Percentiles rank a stretch among this genome's conserved stretches.
phyloP scores from a whole-genome alignment of 83 land plant species.

The Isoetes engelmannii region DNA sequence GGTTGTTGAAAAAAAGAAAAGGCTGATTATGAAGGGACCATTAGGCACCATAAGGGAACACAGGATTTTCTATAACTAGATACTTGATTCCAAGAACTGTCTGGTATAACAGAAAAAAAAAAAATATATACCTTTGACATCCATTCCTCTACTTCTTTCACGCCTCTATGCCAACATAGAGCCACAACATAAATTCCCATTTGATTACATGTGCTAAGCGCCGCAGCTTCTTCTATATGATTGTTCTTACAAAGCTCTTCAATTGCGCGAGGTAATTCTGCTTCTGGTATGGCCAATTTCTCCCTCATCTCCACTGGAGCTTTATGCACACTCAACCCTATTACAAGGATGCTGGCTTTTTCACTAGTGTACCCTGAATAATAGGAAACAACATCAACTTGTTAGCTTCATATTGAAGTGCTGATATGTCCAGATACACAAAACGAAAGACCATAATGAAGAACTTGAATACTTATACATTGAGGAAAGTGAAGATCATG shows the following conservation, averaged over 20 bases:
- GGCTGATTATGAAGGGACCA: not conserved
- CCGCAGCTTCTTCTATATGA: constrained; percentile 96
- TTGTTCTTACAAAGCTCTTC: constrained; percentile 71
- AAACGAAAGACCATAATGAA: too few relatives aligned
- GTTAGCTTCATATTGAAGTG: too few relatives aligned
- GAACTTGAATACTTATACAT: too few relatives aligned
- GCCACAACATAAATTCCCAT: constrained; percentile 97
- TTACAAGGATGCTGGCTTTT: constrained; percentile 80
- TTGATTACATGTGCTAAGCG: constrained; percentile 93
- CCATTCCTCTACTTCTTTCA: constrained; percentile 91
- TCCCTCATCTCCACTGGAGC: constrained; percentile 94
- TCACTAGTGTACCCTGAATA: constrained; percentile 78
- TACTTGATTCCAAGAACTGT: not conserved
- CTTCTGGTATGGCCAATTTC: constrained; percentile 92
- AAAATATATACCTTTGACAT: constrained; percentile 75
- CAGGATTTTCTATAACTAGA: not conserved
- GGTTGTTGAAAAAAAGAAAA: not conserved
- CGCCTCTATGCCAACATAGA: constrained; percentile 90
- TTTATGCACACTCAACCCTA: constrained; percentile 89
- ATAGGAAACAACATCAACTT: too few relatives aligned
- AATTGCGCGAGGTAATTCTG: constrained; percentile 93
- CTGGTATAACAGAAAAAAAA: too few relatives aligned
- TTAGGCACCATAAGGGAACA: constrained; percentile 1
- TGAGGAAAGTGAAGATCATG: too few relatives aligned
- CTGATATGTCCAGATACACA: too few relatives aligned